A percentile compares a stretch with the other conserved stretches of the same genome.
Evolutionary conservation across 768 basidiomycete species (phyloP).

Genomic region (Xerocomellus dryophilus): DNA sequence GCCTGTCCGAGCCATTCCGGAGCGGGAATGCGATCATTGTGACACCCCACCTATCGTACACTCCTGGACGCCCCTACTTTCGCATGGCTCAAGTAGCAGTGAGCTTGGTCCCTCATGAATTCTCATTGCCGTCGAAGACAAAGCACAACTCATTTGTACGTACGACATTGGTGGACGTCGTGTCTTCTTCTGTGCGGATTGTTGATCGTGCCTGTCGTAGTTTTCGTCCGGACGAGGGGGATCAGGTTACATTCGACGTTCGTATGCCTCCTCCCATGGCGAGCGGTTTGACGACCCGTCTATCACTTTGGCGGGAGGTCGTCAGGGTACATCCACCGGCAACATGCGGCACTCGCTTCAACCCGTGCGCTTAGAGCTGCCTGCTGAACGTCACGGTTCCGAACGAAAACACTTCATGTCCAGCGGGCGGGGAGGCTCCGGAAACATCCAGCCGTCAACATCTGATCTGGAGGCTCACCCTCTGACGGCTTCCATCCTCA

Average conservation of each 20-base stretch:
- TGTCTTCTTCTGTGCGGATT: background rate
- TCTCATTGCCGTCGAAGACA: background rate
- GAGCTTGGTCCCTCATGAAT: background rate
- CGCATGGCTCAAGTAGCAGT: slow-evolving; percentile 13
- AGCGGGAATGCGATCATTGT: background rate
- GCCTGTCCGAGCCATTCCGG: background rate
- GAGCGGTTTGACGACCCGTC: background rate
- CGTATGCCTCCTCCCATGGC: background rate
- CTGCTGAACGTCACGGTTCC: background rate
- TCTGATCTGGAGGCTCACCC: slow-evolving; percentile 16
- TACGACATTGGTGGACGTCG: background rate
- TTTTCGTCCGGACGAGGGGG: slow-evolving; percentile 23
- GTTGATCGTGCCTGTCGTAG: slow-evolving; percentile 7
- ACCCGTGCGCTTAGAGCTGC: background rate
- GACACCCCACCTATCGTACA: background rate
- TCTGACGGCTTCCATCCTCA: slow-evolving; percentile 25
- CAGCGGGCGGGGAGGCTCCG: slow-evolving; percentile 25
- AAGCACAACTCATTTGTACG: slow-evolving; percentile 17
- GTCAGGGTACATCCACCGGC: background rate
- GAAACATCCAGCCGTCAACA: slow-evolving; percentile 19
- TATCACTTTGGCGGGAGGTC: background rate
- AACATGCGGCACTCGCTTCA: background rate
- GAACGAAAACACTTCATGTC: slow-evolving; percentile 13
- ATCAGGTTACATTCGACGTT: slow-evolving; percentile 20
- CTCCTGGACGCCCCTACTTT: background rate